phyloP scores from a whole-genome alignment of 148 eudicot species.

The Euryodendron excelsum region DNA sequence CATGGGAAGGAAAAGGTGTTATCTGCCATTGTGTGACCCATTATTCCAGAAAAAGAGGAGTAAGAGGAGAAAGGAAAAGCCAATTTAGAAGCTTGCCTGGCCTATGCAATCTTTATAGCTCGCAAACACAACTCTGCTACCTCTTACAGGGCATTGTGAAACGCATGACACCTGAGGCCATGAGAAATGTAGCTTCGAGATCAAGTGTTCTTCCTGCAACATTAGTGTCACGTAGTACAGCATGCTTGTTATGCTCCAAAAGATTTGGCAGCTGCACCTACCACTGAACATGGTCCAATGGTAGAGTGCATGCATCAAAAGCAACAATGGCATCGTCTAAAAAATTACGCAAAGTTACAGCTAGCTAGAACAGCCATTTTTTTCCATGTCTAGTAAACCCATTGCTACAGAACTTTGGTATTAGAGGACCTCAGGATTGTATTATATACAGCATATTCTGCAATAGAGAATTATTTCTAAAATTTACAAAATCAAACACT shows the following conservation, averaged over 20 bases:
- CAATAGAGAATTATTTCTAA: neutral
- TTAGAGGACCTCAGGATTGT: too few relatives aligned
- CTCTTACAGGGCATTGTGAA: constrained; percentile 39
- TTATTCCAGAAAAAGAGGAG: neutral
- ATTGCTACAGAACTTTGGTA: neutral
- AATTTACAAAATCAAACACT: neutral
- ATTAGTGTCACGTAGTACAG: neutral
- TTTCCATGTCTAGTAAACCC: neutral
- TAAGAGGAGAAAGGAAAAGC: neutral
- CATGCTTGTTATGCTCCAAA: too few relatives aligned
- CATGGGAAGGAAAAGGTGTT: neutral
- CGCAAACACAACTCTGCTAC: constrained; percentile 40
- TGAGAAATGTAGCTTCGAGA: constrained; percentile 43
- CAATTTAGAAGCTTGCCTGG: constrained; percentile 25
- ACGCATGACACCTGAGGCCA: constrained; percentile 50
- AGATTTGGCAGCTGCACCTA: too few relatives aligned
- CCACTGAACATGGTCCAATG: too few relatives aligned
- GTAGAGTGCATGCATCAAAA: too few relatives aligned
- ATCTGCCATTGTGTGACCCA: neutral
- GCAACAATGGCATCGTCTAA: neutral
- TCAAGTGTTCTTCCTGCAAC: constrained; percentile 51
- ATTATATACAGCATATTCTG: neutral
- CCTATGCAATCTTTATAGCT: constrained; percentile 33
- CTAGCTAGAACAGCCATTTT: too few relatives aligned
- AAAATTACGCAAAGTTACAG: neutral